phyloP scores from a whole-genome alignment of 371 early-diverging fungal genomes.

The Zychaea mexicana region DNA sequence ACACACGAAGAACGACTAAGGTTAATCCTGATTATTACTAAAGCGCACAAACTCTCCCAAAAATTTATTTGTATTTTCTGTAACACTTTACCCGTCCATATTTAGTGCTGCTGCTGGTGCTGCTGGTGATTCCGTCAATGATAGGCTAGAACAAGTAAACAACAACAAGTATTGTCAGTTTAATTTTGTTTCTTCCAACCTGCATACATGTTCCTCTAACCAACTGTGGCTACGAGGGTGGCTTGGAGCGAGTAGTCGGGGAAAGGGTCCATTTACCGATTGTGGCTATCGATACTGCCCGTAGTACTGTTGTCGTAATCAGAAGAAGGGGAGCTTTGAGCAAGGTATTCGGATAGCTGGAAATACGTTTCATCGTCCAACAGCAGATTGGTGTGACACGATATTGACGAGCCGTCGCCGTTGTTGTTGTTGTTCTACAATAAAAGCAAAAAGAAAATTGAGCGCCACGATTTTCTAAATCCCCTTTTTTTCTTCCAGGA shows the following conservation, averaged over 20 bases:
- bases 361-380: slow-evolving; percentile 10
- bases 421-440: background rate
- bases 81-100: background rate
- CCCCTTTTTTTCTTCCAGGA: no score
- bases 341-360: slow-evolving; percentile 6
- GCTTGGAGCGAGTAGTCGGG: no score
- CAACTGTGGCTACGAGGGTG: no score
- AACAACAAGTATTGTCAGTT: no score
- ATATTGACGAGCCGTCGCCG: background rate
- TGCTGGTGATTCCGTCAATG: background rate
- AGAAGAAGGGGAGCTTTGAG: slow-evolving; percentile 7
- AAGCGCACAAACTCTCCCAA: no score
- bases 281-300: no score
- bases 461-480: background rate
- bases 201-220: no score
- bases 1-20: background rate
- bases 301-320: no score
- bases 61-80: no score
- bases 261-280: no score
- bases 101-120: background rate
- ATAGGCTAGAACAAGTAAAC: background rate
- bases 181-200: no score
- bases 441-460: background rate
- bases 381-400: background rate
- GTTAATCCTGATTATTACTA: no score